Evolutionary conservation across 305 asterid genomes (phyloP), one percentile per base, ranked within the genome.

Genomic region (Striga hermonthica): DNA sequence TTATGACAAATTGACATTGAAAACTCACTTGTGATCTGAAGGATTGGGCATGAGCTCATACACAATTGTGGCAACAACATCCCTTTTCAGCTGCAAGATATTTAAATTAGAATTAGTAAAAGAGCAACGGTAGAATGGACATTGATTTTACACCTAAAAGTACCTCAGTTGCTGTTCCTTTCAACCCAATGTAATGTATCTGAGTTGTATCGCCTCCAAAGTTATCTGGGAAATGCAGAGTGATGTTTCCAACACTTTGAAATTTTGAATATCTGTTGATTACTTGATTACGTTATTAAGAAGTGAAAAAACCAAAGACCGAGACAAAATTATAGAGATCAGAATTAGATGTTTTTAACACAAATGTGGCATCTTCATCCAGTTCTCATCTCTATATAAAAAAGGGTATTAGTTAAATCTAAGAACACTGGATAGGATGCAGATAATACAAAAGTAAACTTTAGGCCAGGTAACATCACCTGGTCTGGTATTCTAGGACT

Each of bases 131-230:
- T 52, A 35, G 31, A 22, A 62, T 9, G 48, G 10, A 57, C 53
- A 62, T 41, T 34, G 61, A 48, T n/a, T 57, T 50, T 54, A 69
- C 53, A 53, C 34, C 67, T 14, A 57, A 70, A 64, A 41, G 53
- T 79, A 90, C 99, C 97, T 86, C 97, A n/a, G 99, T 93, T 52
- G 99, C 97, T 86, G 90, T 97, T 68, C 99, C 99, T 83, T 88
- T 93, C 66, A 93, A 77, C 72, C 99, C 99, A 80, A 93, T 93
- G 81, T 90, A 93, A 70, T 83, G 87, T 72, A 93, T 93, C 75
- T 81, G 96, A 74, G 89, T 81, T 37, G 96, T 84, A 70, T 90
- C 81, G 1, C 86, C 96, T 50, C 99, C 99, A 81, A 87, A 90
- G 80, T 84, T 93, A 78, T 81, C 90, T 6, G 99, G 95, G 81